These are phyloP conservation scores for Viridothelium virens DNA, from an alignment of 495 filamentous ascomycete species.

Conservation along the genomic window DNA sequence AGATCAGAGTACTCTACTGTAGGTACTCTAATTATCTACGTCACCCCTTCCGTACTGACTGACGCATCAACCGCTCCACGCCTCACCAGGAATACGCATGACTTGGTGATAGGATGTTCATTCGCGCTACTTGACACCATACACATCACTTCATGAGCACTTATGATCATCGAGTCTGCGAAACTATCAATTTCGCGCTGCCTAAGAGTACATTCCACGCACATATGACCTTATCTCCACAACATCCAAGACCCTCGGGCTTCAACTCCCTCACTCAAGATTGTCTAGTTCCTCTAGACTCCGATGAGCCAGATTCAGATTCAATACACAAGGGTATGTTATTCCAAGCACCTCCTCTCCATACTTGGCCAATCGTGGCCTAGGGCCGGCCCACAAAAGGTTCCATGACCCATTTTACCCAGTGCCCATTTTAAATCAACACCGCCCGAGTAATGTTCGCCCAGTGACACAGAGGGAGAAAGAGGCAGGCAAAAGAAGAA, in stretches of 20 bases:
- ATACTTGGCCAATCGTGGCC: neutral
- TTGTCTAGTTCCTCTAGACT: neutral
- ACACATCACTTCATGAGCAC: neutral
- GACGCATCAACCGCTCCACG: no score
- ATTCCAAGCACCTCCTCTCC: neutral
- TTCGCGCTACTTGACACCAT: no score
- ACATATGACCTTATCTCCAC: neutral
- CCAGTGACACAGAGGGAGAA: neutral
- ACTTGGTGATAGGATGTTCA: no score
- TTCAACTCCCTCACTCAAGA: neutral
- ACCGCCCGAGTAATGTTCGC: neutral
- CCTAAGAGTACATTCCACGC: neutral
- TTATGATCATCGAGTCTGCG: neutral
- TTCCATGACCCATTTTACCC: neutral
- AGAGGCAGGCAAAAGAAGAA: neutral
- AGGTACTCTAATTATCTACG: no score
- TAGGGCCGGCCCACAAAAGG: neutral
- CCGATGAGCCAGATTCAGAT: constrained; percentile 6
- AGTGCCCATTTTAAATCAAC: neutral
- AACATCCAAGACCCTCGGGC: neutral
- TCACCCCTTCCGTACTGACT: no score
- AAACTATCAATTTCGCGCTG: constrained; percentile 2
- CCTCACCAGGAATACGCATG: no score
- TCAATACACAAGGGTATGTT: neutral
- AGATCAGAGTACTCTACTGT: neutral